Evolutionary conservation across 805 yeast genomes (phyloP), one percentile per base, ranked within the genome.

Genomic region (Candida ipomoeae): DNA sequence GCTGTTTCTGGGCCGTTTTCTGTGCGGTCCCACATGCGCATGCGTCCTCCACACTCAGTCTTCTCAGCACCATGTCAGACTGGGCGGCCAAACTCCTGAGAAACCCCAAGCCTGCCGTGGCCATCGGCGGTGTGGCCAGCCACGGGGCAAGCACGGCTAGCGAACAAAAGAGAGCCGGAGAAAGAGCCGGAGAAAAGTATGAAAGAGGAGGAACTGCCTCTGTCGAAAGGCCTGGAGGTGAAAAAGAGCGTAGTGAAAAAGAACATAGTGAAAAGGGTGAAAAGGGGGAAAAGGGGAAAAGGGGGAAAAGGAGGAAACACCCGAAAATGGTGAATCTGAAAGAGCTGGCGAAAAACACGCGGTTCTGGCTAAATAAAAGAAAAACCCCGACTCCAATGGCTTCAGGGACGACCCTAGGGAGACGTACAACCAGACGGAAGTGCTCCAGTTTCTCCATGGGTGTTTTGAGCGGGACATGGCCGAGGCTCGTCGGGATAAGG

Each of bases 401-500:
- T 10, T 26, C 29, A 26, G 11, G 11, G 29, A 26, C 29, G 29
- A 26, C 11, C 11, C 29, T 10, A 26, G 10, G 11, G 43, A 40
- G 13, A 21, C 46, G 14, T 62, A 55, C 54, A 61, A 65, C 46
- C 50, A 58, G 14, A 18, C 46, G 3, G 65, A 63, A 46, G 50
- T 62, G 3, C 51, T 64, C n/a, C 51, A 48, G 7, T 62, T 58
- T 48, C 52, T 64, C 17, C 54, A 50, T 44, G 7, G 55, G 11
- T 50, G 56, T 8, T 64, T 50, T 45, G 45, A 53, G n/a, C 49
- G 47, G 6, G 57, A 61, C 29, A 36, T 62, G 17, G 55, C 57
- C 17, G 51, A 53, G 40, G 63, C 68, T 32, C 58, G 55, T 20
- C 42, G 49, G 5, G 64, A 64, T 54, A 55, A 60, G 42, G 45